A percentile compares a stretch with the other conserved stretches of the same genome.
Evolutionary conservation across 768 basidiomycete genomes (phyloP).

Genomic region (Mycena galopus): DNA sequence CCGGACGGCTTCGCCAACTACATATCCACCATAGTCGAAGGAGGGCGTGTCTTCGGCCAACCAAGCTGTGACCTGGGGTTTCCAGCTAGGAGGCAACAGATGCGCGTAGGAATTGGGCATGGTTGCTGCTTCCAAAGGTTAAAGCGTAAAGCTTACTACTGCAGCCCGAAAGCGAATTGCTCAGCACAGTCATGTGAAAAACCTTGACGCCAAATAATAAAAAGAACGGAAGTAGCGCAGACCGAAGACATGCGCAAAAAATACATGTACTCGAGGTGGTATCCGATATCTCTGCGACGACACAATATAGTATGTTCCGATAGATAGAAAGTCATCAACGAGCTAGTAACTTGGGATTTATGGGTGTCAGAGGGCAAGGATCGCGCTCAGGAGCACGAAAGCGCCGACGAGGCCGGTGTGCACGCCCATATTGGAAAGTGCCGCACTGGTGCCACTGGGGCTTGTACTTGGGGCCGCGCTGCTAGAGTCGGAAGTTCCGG

Average conservation of each 20-base stretch:
- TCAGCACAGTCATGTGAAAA: not conserved
- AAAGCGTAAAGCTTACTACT: no score
- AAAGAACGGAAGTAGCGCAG: not conserved
- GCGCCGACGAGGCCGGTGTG: slow-evolving; percentile 50
- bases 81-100: slow-evolving; percentile 96
- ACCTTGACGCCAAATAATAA: not conserved
- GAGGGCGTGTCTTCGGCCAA: slow-evolving; percentile 94
- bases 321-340: slow-evolving; percentile 19
- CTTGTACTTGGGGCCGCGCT: slow-evolving; percentile 35
- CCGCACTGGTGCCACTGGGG: slow-evolving; percentile 44
- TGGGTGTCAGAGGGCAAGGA: slow-evolving; percentile 42
- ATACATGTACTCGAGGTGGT: not conserved
- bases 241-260: not conserved
- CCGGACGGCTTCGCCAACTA: slow-evolving; percentile 91
- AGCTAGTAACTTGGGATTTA: not conserved
- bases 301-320: not conserved
- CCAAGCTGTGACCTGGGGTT: slow-evolving; percentile 83
- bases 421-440: slow-evolving; percentile 43
- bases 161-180: not conserved
- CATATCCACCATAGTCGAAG: slow-evolving; percentile 96
- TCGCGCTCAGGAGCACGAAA: slow-evolving; percentile 50
- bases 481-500: not conserved
- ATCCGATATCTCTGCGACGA: slow-evolving; percentile 6
- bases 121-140: not conserved
- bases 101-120: slow-evolving; percentile 63